These are phyloP conservation scores for Ceratocystis huliohia DNA, from an alignment of 2,329 filamentous ascomycete genomes.

Conservation along the genomic window DNA sequence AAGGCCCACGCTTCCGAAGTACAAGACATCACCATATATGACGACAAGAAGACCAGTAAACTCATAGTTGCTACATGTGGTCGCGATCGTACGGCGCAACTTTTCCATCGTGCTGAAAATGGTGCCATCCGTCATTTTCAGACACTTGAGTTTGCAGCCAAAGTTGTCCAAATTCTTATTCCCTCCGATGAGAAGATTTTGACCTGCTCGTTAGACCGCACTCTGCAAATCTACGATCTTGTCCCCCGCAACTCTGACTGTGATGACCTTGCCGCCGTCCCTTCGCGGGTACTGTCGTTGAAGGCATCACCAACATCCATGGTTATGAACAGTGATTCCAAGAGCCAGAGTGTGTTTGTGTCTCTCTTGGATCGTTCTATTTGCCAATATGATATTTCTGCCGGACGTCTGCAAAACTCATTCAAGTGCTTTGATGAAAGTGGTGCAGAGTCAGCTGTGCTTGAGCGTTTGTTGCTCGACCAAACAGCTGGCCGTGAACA, in stretches of 20 bases:
- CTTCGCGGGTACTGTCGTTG: constrained; percentile 63
- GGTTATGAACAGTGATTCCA: constrained; percentile 51
- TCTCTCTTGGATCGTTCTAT: constrained; percentile 49
- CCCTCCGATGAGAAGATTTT: constrained; percentile 65
- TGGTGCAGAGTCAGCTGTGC: constrained; percentile 64
- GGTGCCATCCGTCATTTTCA: constrained; percentile 66
- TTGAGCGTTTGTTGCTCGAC: constrained; percentile 62
- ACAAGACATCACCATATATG: constrained; percentile 63
- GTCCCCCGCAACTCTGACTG: constrained; percentile 54
- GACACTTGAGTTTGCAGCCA: constrained; percentile 83
- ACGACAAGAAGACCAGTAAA: constrained; percentile 38
- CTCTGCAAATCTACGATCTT: constrained; percentile 68
- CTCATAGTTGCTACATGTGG: constrained; percentile 70
- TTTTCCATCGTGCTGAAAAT: constrained; percentile 51
- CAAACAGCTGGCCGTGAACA: constrained; percentile 42
- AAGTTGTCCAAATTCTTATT: constrained; percentile 61
- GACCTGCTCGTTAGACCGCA: constrained; percentile 80
- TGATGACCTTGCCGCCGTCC: constrained; percentile 61
- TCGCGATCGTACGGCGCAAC: constrained; percentile 79
- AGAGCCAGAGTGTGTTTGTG: constrained; percentile 38
- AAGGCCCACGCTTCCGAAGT: constrained; percentile 83
- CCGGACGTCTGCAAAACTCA: constrained; percentile 53
- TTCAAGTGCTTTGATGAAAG: constrained; percentile 80
- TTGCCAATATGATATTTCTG: constrained; percentile 49
- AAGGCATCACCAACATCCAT: constrained; percentile 83